Base-by-base conservation (phyloP, 2,329 filamentous ascomycete genomes). In the Thyridium curvatum region DNA sequence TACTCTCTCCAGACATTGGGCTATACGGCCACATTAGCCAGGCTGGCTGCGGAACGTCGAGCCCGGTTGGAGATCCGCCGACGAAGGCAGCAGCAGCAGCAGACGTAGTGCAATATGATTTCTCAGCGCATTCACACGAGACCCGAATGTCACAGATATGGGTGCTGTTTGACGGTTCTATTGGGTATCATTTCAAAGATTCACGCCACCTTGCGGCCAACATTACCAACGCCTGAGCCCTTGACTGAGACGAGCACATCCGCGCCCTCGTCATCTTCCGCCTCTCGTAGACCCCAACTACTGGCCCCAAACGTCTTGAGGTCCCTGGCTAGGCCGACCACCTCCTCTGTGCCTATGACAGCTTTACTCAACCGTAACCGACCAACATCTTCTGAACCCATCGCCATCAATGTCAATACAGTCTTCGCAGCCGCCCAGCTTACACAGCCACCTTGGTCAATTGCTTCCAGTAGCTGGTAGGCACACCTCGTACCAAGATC, bases 321-420 rank as follows among this genome's bases (percentile, higher is more conserved):
- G 58, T 98, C 93, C 52, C 93, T 75, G 10, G 86, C 90, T 39
- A 96, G 65, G 36, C 80, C 79, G 41, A 98, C 75, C 38, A 88
- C 70, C 43, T 87, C 83, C 56, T 95, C 87, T 3, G 82, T 84
- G 0, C 81, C 90, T 34, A 97, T 64, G 1, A 96, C 79, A 34
- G 91, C 85, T 51, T 79, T 82, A 26, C 90, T 88, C 42, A 98
- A 58, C 46, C 86, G 78, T 48, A 98, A 61, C 42, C 93, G 77
- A 4, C 93, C 93, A 12, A 98, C 89, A 60, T 98, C 93, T 58
- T 97, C 93, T 1, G 85, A 87, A 0, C 93, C 93, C 93, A 98
- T 97, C 28, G 90, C 88, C 93, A 98, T 98, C 46, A 98, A 69
- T 14, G 82, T 86, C 38, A 98, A 62, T 47, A 95, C 74, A 0